Evolutionary conservation across 2,329 filamentous ascomycete genomes (phyloP), one percentile per base, ranked within the genome.

Genomic region (Fonsecaea monophora): DNA sequence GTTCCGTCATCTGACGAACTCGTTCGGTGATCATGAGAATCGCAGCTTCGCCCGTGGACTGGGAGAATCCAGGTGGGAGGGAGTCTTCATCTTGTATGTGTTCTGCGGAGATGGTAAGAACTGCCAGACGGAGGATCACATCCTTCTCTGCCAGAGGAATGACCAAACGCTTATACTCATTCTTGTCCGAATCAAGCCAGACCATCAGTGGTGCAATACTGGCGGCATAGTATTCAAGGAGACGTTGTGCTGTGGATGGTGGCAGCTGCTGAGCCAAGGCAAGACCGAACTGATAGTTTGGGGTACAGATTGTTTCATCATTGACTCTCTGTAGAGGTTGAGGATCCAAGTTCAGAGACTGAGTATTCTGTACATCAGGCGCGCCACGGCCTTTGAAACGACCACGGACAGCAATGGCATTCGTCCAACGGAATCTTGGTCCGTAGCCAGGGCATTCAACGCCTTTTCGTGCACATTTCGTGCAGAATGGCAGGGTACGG

Each of bases 381-480:
- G 59, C 59, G 4, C 45, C 45, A 5, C 45, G 59, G 18, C 59
- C 59, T 53, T 53, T 61, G 59, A 54, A 61, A 18, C 45, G 59
- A 30, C 59, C 59, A 37, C 59, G 59, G 8, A 61, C 13, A 34
- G 59, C 59, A 61, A 61, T 61, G 6, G 59, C 59, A 25, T 61
- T 61, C 21, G 59, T 61, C 59, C 59, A 61, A 37, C 59, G 59
- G 10, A 61, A 53, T 53, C 37, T 53, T 13, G 34, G 34, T 61
- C 50, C 50, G 45, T 53, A 61, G 5, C 59, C 59, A n/a, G 59
- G 59, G 40, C 59, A 61, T 25, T 53, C 40, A 10, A 61, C 45
- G 5, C 59, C 59, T 53, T 61, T 61, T 18, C 50, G 32, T 9
- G 42, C 45, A 25, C 59, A 61, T 53, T 61, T 61, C 18, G 13